Percentiles rank a stretch among this genome's conserved stretches.
Evolutionary conservation across 2,329 filamentous ascomycete species (phyloP).

Genomic region (Trichoderma citrinoviride): DNA sequence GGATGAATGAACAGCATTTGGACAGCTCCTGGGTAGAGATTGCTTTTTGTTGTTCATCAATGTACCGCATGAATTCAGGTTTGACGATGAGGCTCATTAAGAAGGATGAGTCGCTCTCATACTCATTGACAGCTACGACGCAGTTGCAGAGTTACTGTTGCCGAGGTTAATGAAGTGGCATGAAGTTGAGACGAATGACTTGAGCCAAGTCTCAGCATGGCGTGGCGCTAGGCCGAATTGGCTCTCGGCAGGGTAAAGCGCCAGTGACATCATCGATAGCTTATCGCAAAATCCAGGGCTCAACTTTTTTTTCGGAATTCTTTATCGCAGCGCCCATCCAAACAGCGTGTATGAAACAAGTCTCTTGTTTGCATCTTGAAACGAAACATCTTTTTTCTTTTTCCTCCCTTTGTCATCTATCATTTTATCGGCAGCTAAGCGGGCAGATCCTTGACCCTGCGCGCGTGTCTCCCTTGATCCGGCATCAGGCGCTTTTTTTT

Average conservation of each 20-base stretch:
- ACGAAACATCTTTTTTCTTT: neutral
- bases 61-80: too few relatives aligned
- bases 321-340: neutral
- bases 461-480: neutral
- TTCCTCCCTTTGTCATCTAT: neutral
- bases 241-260: neutral
- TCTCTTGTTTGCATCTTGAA: neutral
- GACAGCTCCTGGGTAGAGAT: too few relatives aligned
- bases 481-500: neutral
- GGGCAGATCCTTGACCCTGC: neutral
- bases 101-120: too few relatives aligned
- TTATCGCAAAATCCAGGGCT: neutral
- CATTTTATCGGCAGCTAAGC: neutral
- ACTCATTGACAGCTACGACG: too few relatives aligned
- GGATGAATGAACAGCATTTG: too few relatives aligned
- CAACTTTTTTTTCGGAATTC: neutral
- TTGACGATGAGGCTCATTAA: too few relatives aligned
- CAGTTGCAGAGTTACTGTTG: too few relatives aligned
- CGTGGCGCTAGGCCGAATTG: neutral
- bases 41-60: too few relatives aligned
- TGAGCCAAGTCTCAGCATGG: neutral
- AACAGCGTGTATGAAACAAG: neutral
- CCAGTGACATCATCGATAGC: constrained; percentile 7
- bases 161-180: neutral
- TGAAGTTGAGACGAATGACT: neutral